These are phyloP conservation scores for Marasmius fiardii DNA, from an alignment of 1,284 basidiomycete genomes.

Conservation along the genomic window DNA sequence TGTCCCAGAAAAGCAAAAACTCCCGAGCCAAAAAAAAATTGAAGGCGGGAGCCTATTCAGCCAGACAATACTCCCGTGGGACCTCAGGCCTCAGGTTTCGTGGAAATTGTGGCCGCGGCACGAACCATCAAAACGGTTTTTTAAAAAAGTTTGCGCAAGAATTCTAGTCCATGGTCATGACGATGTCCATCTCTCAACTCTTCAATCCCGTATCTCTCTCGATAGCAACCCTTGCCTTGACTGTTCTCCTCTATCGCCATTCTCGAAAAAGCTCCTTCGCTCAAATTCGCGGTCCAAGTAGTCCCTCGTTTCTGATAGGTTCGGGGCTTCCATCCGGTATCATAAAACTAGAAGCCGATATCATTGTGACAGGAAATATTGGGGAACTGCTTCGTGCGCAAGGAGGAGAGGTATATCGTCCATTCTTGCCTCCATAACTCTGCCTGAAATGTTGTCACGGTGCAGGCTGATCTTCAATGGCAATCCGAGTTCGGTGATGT, in stretches of 20 bases:
- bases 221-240: background rate
- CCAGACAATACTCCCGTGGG: too few species aligned
- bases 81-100: too few species aligned
- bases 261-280: background rate
- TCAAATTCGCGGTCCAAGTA: background rate
- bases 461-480: conserved; percentile 4
- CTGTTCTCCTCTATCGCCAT: background rate
- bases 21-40: too few species aligned
- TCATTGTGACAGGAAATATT: background rate
- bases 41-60: too few species aligned
- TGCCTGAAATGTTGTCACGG: too few species aligned
- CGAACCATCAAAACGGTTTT: too few species aligned
- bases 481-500: conserved; percentile 1
- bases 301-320: background rate
- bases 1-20: too few species aligned
- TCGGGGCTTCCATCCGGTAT: background rate
- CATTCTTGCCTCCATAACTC: too few species aligned
- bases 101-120: too few species aligned
- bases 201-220: background rate
- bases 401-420: background rate
- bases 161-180: too few species aligned
- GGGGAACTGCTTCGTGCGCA: background rate
- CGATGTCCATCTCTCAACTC: background rate
- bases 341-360: background rate
- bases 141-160: too few species aligned